Percentiles rank a stretch among this genome's conserved stretches.
phyloP scores from a whole-genome alignment of 1,284 basidiomycete species.

The Bjerkandera adusta region DNA sequence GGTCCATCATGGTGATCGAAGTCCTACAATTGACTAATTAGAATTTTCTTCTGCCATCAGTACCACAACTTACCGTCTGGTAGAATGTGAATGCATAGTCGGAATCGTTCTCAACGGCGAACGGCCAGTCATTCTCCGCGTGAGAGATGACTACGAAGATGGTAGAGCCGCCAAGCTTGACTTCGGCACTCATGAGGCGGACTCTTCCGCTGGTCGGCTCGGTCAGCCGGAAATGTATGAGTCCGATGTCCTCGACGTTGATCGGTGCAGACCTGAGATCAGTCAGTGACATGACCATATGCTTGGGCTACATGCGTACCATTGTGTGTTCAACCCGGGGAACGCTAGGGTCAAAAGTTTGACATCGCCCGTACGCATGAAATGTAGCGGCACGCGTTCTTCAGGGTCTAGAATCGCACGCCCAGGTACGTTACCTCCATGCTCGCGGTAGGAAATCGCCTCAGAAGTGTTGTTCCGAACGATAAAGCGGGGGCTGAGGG shows the following conservation, averaged over 20 bases:
- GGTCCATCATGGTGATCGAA: constrained; percentile 39
- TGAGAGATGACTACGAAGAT: constrained; percentile 82
- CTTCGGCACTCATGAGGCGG: constrained; percentile 79
- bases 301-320: constrained; percentile 47
- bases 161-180: constrained; percentile 84
- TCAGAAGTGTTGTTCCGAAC: constrained; percentile 80
- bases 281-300: constrained; percentile 10
- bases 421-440: constrained; percentile 71
- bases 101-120: constrained; percentile 89
- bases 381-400: constrained; percentile 70
- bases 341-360: constrained; percentile 83
- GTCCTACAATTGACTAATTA: constrained; percentile 41
- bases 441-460: constrained; percentile 82
- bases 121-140: constrained; percentile 84
- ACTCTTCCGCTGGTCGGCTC: constrained; percentile 39
- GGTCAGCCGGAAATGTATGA: constrained; percentile 74
- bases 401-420: constrained; percentile 67
- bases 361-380: constrained; percentile 64
- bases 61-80: constrained; percentile 63
- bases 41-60: background rate
- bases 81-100: constrained; percentile 70
- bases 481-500: constrained; percentile 88
- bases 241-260: constrained; percentile 90
- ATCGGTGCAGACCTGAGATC: constrained; percentile 83
- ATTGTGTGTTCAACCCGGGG: constrained; percentile 81